Base-by-base conservation (phyloP, 2,329 filamentous ascomycete genomes). In the Chalara sp. region DNA sequence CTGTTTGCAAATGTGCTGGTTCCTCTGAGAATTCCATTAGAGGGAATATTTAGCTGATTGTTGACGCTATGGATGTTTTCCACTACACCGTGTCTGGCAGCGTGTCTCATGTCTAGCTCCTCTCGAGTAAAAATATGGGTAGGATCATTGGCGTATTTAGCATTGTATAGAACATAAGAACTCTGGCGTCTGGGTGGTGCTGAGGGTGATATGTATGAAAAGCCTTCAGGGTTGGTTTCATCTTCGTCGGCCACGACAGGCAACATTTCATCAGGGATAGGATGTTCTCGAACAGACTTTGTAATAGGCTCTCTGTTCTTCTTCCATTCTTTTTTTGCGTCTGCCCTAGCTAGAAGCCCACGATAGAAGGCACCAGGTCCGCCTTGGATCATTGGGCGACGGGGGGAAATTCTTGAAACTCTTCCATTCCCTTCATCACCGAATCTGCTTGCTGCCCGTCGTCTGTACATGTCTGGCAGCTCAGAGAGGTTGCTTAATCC, bases 191-290 rank as follows among this genome's bases (percentile, higher is more conserved):
- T 56, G 28, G 59, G 56, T 32, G 63, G 63, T 13, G 63, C 62
- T 33, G 61, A 53, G 6, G 63, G 60, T 8, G 61, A 62, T 13
- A 59, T 55, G 43, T 65, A 65, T 5, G 58, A 21, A 31, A 61
- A 63, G 33, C 56, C 58, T 42, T 56, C 50, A 2, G 44, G 28
- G 6, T 39, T 45, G 21, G 32, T 33, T 13, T 48, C 21, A 21
- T 21, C 21, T 2, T 21, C 35, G 8, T 37, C 8, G n/a, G 35
- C 8, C 35, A 8, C 35, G 8, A 37, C 35, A 37, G 35, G 35
- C 4, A 10, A 8, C 35, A 37, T 37, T 8, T n/a, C 35, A 37
- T 37, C 35, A 8, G 4, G 35, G 35, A 37, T 37, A 10, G 35
- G n/a, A 37, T 37, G 35, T 37, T n/a, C n/a, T 37, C 35, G 8